These are phyloP conservation scores for Cutaneotrichosporon cavernicola DNA, from an alignment of 1,284 basidiomycete species.

Conservation along the genomic window DNA sequence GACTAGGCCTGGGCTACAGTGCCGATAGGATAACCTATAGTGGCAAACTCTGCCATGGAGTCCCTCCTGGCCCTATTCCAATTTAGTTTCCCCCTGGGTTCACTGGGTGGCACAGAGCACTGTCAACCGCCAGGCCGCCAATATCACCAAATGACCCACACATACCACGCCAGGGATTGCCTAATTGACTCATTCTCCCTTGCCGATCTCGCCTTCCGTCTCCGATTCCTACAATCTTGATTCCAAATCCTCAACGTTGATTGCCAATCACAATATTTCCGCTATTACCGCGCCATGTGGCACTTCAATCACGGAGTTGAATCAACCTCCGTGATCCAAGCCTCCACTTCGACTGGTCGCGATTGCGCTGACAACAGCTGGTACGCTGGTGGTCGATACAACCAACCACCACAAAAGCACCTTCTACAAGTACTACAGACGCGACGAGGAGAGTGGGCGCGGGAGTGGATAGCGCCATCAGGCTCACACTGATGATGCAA, in stretches of 20 bases:
- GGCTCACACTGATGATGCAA: background rate
- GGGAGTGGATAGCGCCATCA: background rate
- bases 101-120: too few species aligned
- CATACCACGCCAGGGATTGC: slow-evolving; percentile 2
- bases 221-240: background rate
- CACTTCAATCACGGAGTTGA: background rate
- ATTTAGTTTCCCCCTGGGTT: background rate
- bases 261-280: background rate
- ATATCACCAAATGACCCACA: background rate
- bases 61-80: background rate
- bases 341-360: background rate
- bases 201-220: background rate
- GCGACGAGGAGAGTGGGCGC: background rate
- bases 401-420: background rate
- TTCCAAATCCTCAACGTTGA: background rate
- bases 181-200: background rate
- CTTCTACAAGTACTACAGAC: background rate
- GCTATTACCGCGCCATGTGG: background rate
- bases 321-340: background rate
- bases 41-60: background rate
- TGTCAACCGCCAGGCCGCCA: too few species aligned
- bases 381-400: background rate
- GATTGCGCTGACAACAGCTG: background rate
- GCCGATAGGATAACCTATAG: background rate
- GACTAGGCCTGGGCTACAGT: background rate